Evolutionary conservation across 2,329 filamentous ascomycete genomes (phyloP).

Genomic region (Phialophora chinensis): DNA sequence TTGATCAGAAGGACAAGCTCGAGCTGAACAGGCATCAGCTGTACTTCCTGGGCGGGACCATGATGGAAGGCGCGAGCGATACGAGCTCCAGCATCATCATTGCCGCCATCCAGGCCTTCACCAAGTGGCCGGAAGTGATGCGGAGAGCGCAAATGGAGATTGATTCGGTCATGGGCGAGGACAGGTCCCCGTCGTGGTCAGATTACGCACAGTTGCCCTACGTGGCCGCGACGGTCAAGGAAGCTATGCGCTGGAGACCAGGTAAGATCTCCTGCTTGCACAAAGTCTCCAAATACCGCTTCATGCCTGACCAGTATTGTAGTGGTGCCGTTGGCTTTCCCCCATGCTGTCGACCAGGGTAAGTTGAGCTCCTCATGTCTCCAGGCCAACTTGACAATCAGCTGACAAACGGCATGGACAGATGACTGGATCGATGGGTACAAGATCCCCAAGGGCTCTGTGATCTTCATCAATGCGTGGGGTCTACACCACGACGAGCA

Average conservation of each 20-base stretch:
- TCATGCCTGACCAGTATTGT: conserved; percentile 3
- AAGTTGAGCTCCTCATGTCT: conserved; percentile 18
- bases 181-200: conserved; percentile 43
- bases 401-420: conserved; percentile 36
- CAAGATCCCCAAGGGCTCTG: conserved; percentile 55
- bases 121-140: conserved; percentile 56
- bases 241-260: conserved; percentile 49
- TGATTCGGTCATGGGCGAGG: conserved; percentile 47
- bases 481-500: conserved; percentile 45
- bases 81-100: conserved; percentile 50
- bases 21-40: conserved; percentile 49
- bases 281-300: not conserved
- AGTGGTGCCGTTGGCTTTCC: conserved; percentile 55
- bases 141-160: conserved; percentile 53
- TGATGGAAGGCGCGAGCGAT: conserved; percentile 48
- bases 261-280: not conserved
- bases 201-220: conserved; percentile 45
- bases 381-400: conserved; percentile 34
- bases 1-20: conserved; percentile 46
- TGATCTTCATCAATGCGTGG: conserved; percentile 52
- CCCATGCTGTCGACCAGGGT: conserved; percentile 48
- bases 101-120: conserved; percentile 51
- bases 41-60: conserved; percentile 45
- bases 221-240: conserved; percentile 44
- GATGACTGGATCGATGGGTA: conserved; percentile 53